Conservation (phyloP, 2,329 filamentous ascomycete genomes). For the Aspergillus glaucus region DNA sequence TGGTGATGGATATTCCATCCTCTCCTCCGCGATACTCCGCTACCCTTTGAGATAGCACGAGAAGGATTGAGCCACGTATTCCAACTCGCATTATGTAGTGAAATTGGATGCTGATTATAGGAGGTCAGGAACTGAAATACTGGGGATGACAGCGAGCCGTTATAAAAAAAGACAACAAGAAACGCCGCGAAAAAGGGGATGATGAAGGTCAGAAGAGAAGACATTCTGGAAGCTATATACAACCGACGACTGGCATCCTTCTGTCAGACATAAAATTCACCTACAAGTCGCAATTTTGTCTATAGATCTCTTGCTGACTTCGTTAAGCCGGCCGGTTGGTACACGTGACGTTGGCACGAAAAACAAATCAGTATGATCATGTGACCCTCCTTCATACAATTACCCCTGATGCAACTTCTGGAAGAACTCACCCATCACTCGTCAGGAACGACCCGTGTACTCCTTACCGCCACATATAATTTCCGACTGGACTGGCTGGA, state of each 20-base stretch:
- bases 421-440: too few relatives aligned
- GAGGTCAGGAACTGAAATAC: neutral
- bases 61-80: conserved; percentile 14
- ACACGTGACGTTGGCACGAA: too few relatives aligned
- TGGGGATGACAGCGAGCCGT: conserved; percentile 1
- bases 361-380: too few relatives aligned
- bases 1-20: conserved; percentile 49
- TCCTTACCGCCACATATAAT: too few relatives aligned
- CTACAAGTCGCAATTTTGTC: too few relatives aligned
- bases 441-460: too few relatives aligned
- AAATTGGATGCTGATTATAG: neutral
- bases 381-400: too few relatives aligned
- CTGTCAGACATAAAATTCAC: neutral
- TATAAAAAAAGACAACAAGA: conserved; percentile 5
- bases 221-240: neutral
- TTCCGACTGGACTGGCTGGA: too few relatives aligned
- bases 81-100: conserved; percentile 14
- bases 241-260: neutral
- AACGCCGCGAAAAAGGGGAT: conserved; percentile 8
- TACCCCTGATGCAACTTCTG: too few relatives aligned
- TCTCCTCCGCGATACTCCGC: neutral
- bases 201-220: neutral
- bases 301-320: too few relatives aligned
- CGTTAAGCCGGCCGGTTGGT: too few relatives aligned
- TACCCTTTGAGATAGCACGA: neutral